Percentiles rank a stretch among this genome's conserved stretches.
phyloP scores from a whole-genome alignment of 345 rosid species.

The Dipteronia sinensis region DNA sequence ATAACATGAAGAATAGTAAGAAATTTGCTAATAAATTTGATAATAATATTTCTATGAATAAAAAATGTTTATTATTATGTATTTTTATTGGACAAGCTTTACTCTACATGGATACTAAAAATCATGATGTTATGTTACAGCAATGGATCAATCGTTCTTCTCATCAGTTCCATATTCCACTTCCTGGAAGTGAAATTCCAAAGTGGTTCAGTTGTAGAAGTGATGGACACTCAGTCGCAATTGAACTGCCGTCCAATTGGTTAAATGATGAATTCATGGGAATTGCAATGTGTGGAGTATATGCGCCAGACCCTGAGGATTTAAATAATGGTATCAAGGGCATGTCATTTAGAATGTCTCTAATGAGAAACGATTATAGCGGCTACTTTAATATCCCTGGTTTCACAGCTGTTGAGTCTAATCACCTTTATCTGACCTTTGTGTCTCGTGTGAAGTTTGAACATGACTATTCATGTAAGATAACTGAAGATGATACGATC shows the following conservation, averaged over 20 bases:
- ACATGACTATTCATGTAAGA: too few relatives aligned
- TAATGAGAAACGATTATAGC: too few relatives aligned
- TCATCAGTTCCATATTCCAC: background rate
- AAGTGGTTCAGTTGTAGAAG: slow-evolving; percentile 17
- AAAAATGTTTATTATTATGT: too few relatives aligned
- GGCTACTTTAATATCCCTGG: background rate
- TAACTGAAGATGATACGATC: background rate
- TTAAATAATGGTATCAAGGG: too few relatives aligned
- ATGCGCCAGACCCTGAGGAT: background rate
- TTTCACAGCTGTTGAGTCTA: background rate
- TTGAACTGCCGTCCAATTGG: background rate
- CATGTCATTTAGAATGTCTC: too few relatives aligned
- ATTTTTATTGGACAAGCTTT: too few relatives aligned
- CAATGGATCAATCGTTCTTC: background rate
- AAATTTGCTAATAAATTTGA: too few relatives aligned
- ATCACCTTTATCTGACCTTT: background rate
- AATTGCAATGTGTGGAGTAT: slow-evolving; percentile 12
- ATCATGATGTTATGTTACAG: background rate
- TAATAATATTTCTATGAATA: too few relatives aligned
- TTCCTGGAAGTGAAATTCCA: slow-evolving; percentile 17
- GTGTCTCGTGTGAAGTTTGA: background rate
- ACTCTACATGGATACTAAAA: background rate
- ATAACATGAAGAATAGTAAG: too few relatives aligned
- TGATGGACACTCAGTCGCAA: background rate
- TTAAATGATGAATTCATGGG: slow-evolving; percentile 10